Conservation (phyloP, 2,329 filamentous ascomycete genomes). For the Zymoseptoria crescenta region DNA sequence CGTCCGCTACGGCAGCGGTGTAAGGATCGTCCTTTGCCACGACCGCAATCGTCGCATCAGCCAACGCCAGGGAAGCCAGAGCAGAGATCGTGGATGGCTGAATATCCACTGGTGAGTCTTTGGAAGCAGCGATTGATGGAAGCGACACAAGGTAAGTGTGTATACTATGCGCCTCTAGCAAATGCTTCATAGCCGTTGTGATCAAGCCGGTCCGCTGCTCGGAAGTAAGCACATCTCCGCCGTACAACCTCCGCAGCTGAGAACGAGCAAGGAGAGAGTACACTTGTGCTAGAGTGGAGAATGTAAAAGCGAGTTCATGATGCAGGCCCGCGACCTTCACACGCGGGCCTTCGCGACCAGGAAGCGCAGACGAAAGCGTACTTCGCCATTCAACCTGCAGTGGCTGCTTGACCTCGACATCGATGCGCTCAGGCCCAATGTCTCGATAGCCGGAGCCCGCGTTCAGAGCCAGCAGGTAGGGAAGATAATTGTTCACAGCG, state of each 20-base stretch:
- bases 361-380: slow-evolving; percentile 60
- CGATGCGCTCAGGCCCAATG: slow-evolving; percentile 54
- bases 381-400: slow-evolving; percentile 75
- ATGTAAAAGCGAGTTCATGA: slow-evolving; percentile 72
- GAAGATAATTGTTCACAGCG: slow-evolving; percentile 68
- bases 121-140: slow-evolving; percentile 43
- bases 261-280: slow-evolving; percentile 65
- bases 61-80: slow-evolving; percentile 58
- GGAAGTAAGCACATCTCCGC: slow-evolving; percentile 50
- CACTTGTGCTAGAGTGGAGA: slow-evolving; percentile 69
- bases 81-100: slow-evolving; percentile 38
- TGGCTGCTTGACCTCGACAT: slow-evolving; percentile 57
- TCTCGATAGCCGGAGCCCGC: slow-evolving; percentile 48
- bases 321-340: slow-evolving; percentile 66
- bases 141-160: slow-evolving; percentile 58
- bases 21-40: slow-evolving; percentile 95
- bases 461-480: slow-evolving; percentile 74
- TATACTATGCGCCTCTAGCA: slow-evolving; percentile 71
- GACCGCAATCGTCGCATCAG: slow-evolving; percentile 82
- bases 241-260: slow-evolving; percentile 66
- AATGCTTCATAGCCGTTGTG: slow-evolving; percentile 63
- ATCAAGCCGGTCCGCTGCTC: slow-evolving; percentile 65
- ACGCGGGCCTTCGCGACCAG: slow-evolving; percentile 57
- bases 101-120: slow-evolving; percentile 35
- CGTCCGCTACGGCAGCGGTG: slow-evolving; percentile 70